A percentile compares a stretch with the other conserved stretches of the same genome.
Conservation (phyloP, 306 rosid species). For the Canavalia ensiformis region DNA sequence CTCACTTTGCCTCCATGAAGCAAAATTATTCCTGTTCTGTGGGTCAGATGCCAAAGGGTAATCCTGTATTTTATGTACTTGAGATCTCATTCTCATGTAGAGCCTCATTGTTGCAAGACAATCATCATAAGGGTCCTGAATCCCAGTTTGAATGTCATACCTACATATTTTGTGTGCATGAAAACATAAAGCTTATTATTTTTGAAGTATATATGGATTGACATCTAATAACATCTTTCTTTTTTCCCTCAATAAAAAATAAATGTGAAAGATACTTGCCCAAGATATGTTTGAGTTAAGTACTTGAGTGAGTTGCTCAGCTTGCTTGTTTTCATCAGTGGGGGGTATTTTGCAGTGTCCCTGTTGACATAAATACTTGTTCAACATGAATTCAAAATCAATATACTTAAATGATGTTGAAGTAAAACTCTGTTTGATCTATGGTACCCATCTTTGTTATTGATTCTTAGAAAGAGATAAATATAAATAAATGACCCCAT, state of each 20-base stretch:
- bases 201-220: not conserved
- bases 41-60: constrained; percentile 77
- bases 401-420: not conserved
- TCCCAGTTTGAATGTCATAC: constrained; percentile 88
- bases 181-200: not conserved
- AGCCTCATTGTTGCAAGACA: constrained; percentile 89
- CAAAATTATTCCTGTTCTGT: constrained; percentile 78
- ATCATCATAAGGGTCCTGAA: constrained; percentile 89
- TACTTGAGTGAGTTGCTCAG: constrained; percentile 94
- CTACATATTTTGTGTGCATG: constrained; percentile 47
- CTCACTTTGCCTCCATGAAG: constrained; percentile 76
- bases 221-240: not conserved
- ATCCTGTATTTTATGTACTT: constrained; percentile 68
- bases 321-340: constrained; percentile 96
- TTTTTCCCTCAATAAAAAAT: not conserved
- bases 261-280: constrained; percentile 58
- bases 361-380: constrained; percentile 49
- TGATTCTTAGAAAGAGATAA: not conserved
- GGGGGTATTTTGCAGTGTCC: constrained; percentile 97
- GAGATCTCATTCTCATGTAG: constrained; percentile 82
- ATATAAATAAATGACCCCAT: not conserved
- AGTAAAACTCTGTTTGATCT: not conserved
- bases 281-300: constrained; percentile 88
- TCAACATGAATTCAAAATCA: not conserved
- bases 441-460: not conserved